Evolutionary conservation across 2,329 filamentous ascomycete species (phyloP), one percentile per base, ranked within the genome.

Genomic region (Fusarium tanahbumbuense): DNA sequence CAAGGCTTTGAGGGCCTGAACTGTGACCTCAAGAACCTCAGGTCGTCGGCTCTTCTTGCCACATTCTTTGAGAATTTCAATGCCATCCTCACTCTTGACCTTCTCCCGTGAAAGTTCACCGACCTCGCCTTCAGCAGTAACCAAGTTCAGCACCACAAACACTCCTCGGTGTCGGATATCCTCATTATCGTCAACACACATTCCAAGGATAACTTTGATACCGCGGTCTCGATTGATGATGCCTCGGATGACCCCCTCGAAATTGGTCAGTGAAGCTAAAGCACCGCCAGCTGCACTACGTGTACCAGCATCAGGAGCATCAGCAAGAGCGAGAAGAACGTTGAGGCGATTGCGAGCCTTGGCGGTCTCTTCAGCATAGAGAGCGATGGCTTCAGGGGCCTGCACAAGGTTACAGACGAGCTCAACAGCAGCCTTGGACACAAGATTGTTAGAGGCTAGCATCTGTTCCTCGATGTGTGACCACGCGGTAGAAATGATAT

Each of bases 341-440:
- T 97, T 92, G 44, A 98, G 81, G 1, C 95, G 87, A 56, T 93
- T 90, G 27, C 86, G 87, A 1, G 93, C 92, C 65, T 91, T 87
- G 27, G 87, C 85, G 6, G 86, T 88, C 13, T 85, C 87, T 60
- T 92, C 91, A 0, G 89, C 91, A 73, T 93, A 95, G 28, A 92
- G 85, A 3, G 87, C 84, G 5, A 92, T 85, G 20, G 91, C 91
- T 37, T 89, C 85, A 0, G 90, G 87, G 3, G 86, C 86, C 60
- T 91, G 90, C 77, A 93, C 91, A 18, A 99, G 85, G 76, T 99
- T 99, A 82, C 96, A 99, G 23, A 98, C 85, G 5, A 99, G 86
- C 79, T 99, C 94, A 27, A 93, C 92, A 1, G 93, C 88, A 1
- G 95, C 95, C 53, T 95, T 92, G 59, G 92, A 91, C 20, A 99